These are phyloP conservation scores for Cardiospermum halicacabum DNA, from an alignment of 345 rosid species.

Conservation along the genomic window DNA sequence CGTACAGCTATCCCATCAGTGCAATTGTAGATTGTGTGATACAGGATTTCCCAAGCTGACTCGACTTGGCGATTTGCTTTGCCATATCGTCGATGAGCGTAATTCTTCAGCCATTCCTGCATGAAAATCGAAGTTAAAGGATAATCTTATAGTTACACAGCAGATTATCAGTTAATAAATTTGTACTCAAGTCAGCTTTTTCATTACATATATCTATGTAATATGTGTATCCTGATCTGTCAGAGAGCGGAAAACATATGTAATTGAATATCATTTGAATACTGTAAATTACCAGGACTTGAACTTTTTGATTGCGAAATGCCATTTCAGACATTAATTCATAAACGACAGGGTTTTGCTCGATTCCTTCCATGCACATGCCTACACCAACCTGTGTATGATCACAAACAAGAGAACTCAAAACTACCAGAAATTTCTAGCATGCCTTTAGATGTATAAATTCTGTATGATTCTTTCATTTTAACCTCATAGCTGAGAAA, in stretches of 20 bases:
- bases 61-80: slow-evolving; percentile 47
- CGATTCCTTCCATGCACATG: slow-evolving; percentile 97
- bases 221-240: not conserved
- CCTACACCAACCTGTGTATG: slow-evolving; percentile 82
- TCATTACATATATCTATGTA: not conserved
- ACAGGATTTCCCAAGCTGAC: slow-evolving; percentile 82
- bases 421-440: not conserved
- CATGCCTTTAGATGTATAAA: slow-evolving; percentile 1
- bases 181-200: too few relatives aligned
- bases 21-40: slow-evolving; percentile 79
- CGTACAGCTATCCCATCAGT: slow-evolving; percentile 80
- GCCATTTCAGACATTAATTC: slow-evolving; percentile 97
- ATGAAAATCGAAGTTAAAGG: slow-evolving; percentile 17
- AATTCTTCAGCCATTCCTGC: slow-evolving; percentile 83
- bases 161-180: too few relatives aligned
- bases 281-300: slow-evolving; percentile 46
- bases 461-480: not conserved
- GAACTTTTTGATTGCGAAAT: slow-evolving; percentile 65
- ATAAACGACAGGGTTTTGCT: slow-evolving; percentile 89
- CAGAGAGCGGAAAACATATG: too few relatives aligned
- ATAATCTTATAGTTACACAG: not conserved
- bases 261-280: not conserved
- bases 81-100: slow-evolving; percentile 77
- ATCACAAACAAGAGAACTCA: not conserved
- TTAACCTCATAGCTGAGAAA: not conserved